Conservation (phyloP, 495 filamentous ascomycete genomes). For the Penicillium bialowiezense region DNA sequence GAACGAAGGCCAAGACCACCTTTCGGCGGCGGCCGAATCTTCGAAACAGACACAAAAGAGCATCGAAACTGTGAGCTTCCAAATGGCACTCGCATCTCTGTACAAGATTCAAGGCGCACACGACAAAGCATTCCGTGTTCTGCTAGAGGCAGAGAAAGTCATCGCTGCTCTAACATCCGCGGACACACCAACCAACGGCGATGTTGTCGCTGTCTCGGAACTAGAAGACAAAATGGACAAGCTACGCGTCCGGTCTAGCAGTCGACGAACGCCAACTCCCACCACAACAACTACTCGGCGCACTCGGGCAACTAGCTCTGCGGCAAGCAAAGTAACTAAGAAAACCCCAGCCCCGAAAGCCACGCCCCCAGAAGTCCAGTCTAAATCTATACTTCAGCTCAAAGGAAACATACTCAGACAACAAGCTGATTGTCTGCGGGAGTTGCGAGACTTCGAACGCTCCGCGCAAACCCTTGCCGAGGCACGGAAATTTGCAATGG, state of each 20-base stretch:
- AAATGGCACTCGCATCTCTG: conserved; percentile 44
- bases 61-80: conserved; percentile 45
- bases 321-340: conserved; percentile 21
- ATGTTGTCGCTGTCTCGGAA: conserved; percentile 18
- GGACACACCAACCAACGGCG: conserved; percentile 15
- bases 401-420: conserved; percentile 61
- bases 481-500: conserved; percentile 34
- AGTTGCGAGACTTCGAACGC: conserved; percentile 38
- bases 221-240: conserved; percentile 42
- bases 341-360: conserved; percentile 26
- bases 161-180: conserved; percentile 26
- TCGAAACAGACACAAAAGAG: conserved; percentile 39
- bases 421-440: conserved; percentile 52
- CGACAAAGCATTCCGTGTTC: conserved; percentile 47
- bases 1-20: conserved; percentile 58
- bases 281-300: conserved; percentile 22
- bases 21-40: conserved; percentile 47
- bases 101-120: conserved; percentile 38
- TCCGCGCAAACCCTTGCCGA: conserved; percentile 31
- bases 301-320: conserved; percentile 36
- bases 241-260: conserved; percentile 30
- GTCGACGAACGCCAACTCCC: conserved; percentile 24
- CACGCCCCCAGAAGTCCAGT: conserved; percentile 45
- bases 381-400: conserved; percentile 53
- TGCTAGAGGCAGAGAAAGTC: conserved; percentile 42